These are phyloP conservation scores for Calocybe gambosa DNA, from an alignment of 1,284 basidiomycete genomes.

Conservation along the genomic window DNA sequence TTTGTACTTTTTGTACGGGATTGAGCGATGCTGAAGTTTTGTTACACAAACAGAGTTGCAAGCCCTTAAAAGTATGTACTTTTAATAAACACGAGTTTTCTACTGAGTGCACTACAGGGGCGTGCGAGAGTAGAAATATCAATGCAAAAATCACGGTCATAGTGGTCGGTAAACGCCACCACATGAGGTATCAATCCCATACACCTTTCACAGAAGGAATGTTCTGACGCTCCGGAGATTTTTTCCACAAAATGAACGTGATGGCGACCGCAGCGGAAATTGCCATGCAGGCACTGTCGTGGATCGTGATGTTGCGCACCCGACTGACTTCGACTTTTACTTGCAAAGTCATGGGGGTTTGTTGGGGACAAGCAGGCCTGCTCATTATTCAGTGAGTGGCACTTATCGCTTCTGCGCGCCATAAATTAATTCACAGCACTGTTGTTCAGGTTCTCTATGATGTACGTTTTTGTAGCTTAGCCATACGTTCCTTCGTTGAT, in stretches of 20 bases:
- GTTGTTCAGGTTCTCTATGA: constrained; percentile 32
- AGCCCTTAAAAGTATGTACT: constrained; percentile 43
- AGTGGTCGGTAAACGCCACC: constrained; percentile 73
- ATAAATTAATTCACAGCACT: not conserved
- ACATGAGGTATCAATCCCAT: constrained; percentile 41
- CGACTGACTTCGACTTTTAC: constrained; percentile 78
- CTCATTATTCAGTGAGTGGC: constrained; percentile 53
- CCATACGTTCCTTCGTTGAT: constrained; percentile 4
- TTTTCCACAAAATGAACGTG: constrained; percentile 51
- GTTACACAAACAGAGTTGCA: constrained; percentile 41
- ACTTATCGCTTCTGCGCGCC: not conserved
- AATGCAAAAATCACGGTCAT: constrained; percentile 66
- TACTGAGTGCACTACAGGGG: constrained; percentile 32
- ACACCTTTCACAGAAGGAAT: not conserved
- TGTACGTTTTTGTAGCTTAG: constrained; percentile 19
- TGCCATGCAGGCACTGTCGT: constrained; percentile 73
- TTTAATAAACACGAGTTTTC: constrained; percentile 1
- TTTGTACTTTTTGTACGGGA: constrained; percentile 18
- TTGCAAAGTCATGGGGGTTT: constrained; percentile 70
- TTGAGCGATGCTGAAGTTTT: not conserved
- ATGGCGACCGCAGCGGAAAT: constrained; percentile 64
- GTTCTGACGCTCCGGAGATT: constrained; percentile 31
- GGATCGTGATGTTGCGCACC: constrained; percentile 64
- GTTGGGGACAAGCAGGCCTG: constrained; percentile 56
- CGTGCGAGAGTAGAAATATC: constrained; percentile 49